These are phyloP conservation scores for Skeletonema potamos DNA, from an alignment of 108 stramenopile genomes.

Conservation along the genomic window DNA sequence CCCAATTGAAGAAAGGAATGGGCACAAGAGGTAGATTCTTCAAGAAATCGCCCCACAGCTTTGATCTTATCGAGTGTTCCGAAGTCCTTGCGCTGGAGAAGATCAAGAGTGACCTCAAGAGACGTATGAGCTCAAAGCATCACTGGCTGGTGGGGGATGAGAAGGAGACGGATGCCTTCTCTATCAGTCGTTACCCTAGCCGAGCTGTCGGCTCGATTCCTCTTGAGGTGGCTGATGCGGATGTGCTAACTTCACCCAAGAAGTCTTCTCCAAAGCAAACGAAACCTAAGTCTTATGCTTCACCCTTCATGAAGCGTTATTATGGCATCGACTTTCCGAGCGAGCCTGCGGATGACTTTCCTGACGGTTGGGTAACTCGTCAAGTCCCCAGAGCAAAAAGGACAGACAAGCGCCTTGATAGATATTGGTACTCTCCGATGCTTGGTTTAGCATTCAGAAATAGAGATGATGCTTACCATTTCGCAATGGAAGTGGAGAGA, in stretches of 20 bases:
- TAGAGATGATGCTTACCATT: not conserved
- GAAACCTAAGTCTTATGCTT: not conserved
- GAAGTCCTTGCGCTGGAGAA: not conserved
- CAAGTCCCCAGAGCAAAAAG: not conserved
- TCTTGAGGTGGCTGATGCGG: not conserved
- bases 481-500: not conserved
- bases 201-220: not conserved
- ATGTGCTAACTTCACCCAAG: not conserved
- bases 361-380: not conserved
- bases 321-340: not conserved
- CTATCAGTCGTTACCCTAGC: not conserved
- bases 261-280: not conserved
- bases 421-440: not conserved
- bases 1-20: slow-evolving; percentile 2
- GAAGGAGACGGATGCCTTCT: not conserved
- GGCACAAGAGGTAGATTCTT: slow-evolving; percentile 13
- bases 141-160: not conserved
- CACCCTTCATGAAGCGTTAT: not conserved
- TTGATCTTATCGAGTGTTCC: slow-evolving; percentile 9
- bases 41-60: slow-evolving; percentile 8
- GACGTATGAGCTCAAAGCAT: not conserved
- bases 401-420: not conserved
- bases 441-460: not conserved
- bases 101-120: not conserved
- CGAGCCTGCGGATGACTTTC: not conserved